Base-by-base conservation (phyloP, 1,284 basidiomycete species). In the Xanthoconium separans region DNA sequence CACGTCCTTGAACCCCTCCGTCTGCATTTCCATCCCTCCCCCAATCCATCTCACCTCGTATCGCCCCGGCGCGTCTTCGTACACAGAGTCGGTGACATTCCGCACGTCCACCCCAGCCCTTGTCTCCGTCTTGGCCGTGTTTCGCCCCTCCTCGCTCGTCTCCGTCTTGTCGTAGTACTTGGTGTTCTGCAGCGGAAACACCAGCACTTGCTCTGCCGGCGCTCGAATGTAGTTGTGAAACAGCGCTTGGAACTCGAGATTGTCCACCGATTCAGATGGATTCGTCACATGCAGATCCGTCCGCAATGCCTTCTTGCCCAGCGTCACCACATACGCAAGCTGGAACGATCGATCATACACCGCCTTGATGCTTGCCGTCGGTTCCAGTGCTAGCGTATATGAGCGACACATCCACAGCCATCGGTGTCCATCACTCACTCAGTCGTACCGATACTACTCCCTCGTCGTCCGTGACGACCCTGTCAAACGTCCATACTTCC, bases 151-250 rank as follows among this genome's bases (percentile, higher is more conserved):
- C 36, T 81, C 81, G 0, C 76, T 78, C 2, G 70, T 52, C 62
- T 85, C 84, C 2, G 84, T 87, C 75, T 95, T 96, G 71, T 95
- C 91, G 59, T 81, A 83, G 68, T 89, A 95, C 5, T 62, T 72
- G 12, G 84, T 66, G 11, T 84, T 80, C 53, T 84, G 75, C 29
- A 93, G 72, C 6, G 87, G 82, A 8, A 73, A 74, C 57, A 93
- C 75, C 4, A 76, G 65, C n/a, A 84, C 81, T 7, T 78, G 71
- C 53, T 78, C 77, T 40, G 79, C 78, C 44, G 80, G 87, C 8
- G 81, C 89, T n/a, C 79, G 80, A 56, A 94, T 79, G 72, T 96
- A 96, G 52, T 81, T 93, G 72, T 95, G 93, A 54, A 96, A 79
- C 34, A 96, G 76, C 2, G 91, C 87, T 71, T 96, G 93, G 75